Conservation (phyloP, 768 basidiomycete genomes). For the Tylopilus balloui region DNA sequence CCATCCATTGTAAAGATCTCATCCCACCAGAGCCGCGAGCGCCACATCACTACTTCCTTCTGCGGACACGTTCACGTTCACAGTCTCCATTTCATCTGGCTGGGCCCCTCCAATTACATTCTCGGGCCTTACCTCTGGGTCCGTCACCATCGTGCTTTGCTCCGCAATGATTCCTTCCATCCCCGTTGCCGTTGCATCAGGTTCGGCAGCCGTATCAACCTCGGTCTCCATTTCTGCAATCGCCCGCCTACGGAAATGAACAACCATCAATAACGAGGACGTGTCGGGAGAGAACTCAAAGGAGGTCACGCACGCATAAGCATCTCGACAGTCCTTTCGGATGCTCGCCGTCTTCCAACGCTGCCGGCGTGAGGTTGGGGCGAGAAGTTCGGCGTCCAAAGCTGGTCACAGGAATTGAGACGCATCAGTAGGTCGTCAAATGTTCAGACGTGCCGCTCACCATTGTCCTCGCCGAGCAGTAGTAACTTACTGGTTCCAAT, state of each 20-base stretch:
- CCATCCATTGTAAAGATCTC: constrained; percentile 6
- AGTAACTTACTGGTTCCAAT: constrained; percentile 52
- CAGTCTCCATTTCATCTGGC: background rate
- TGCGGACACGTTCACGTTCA: background rate
- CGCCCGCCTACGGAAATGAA: constrained; percentile 34
- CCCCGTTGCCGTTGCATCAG: constrained; percentile 2
- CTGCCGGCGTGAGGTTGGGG: constrained; percentile 47
- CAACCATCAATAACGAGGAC: background rate
- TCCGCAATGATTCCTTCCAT: constrained; percentile 7
- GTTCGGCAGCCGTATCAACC: constrained; percentile 14
- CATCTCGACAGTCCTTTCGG: constrained; percentile 54
- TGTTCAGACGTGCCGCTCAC: constrained; percentile 39
- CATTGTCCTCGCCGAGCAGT: constrained; percentile 62
- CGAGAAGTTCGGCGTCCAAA: constrained; percentile 61
- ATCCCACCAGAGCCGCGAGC: constrained; percentile 4
- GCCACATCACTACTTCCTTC: background rate
- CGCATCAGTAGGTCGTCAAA: background rate
- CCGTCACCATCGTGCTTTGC: background rate
- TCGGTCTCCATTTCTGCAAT: constrained; percentile 46
- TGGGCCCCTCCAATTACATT: background rate
- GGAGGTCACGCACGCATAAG: constrained; percentile 50
- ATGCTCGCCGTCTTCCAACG: constrained; percentile 53
- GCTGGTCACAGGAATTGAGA: constrained; percentile 35
- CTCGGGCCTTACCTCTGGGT: background rate
- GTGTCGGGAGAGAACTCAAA: background rate